Evolutionary conservation across 2,329 filamentous ascomycete genomes (phyloP).

Genomic region (Ilyonectria robusta): DNA sequence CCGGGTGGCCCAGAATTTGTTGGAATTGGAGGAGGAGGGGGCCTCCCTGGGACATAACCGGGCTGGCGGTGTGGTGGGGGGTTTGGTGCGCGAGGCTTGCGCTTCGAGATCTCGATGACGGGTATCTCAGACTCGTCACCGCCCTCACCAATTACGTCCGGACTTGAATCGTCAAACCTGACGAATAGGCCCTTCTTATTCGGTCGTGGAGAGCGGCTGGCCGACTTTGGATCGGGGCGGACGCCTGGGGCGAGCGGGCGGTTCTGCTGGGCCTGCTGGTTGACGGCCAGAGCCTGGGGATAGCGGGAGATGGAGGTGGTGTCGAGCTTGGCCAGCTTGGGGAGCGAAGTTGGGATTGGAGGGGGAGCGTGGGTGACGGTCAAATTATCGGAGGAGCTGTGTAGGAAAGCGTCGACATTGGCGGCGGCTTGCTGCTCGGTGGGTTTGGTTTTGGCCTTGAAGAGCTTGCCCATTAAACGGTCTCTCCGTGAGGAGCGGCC

Average conservation of each 20-base stretch:
- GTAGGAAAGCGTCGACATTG: conserved; percentile 73
- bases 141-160: conserved; percentile 90
- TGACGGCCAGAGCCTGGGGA: conserved; percentile 66
- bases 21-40: conserved; percentile 32
- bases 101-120: conserved; percentile 77
- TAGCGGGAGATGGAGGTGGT: conserved; percentile 69
- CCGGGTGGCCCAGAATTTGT: conserved; percentile 19
- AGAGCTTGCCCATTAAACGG: conserved; percentile 76
- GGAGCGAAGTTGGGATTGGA: conserved; percentile 58
- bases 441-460: conserved; percentile 63
- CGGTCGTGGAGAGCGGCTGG: conserved; percentile 60
- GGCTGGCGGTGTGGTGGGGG: conserved; percentile 46
- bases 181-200: conserved; percentile 80
- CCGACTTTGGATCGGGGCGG: conserved; percentile 59
- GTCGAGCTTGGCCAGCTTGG: conserved; percentile 69
- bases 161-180: conserved; percentile 78
- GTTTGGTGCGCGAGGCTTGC: conserved; percentile 59
- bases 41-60: conserved; percentile 29
- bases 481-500: conserved; percentile 62
- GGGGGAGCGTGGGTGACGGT: conserved; percentile 67
- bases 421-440: conserved; percentile 54
- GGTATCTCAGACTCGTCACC: conserved; percentile 87
- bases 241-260: conserved; percentile 55
- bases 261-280: conserved; percentile 60
- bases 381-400: conserved; percentile 68